Percentiles rank a stretch among this genome's conserved stretches.
Evolutionary conservation across 1,284 basidiomycete species (phyloP).

Genomic region (Lentinula novae-zelandiae): DNA sequence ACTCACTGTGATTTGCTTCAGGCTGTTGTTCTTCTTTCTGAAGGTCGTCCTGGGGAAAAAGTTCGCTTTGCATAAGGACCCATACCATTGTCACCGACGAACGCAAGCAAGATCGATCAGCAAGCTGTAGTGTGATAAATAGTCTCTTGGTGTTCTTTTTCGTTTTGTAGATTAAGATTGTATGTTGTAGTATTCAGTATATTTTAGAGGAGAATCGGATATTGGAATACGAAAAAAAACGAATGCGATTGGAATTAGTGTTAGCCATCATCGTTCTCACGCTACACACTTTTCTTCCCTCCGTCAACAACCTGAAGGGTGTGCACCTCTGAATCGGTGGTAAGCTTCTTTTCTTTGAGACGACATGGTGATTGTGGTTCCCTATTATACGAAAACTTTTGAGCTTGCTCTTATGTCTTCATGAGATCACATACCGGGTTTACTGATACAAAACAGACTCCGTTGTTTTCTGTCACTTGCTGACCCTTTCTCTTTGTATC

Average conservation of each 20-base stretch:
- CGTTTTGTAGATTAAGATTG: too few species aligned
- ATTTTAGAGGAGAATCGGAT: too few species aligned
- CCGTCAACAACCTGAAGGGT: background rate
- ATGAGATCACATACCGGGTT: constrained; percentile 42
- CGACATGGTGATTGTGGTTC: constrained; percentile 42
- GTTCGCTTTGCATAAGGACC: constrained; percentile 65
- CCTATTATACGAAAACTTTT: constrained; percentile 49
- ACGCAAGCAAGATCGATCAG: background rate
- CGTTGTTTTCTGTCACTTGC: background rate
- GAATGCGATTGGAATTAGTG: too few species aligned
- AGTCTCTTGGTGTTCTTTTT: too few species aligned
- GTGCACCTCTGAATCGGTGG: background rate
- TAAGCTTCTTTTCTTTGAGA: background rate
- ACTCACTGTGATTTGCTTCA: constrained; percentile 25
- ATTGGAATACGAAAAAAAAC: too few species aligned
- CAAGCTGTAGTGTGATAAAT: background rate
- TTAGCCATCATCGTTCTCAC: background rate
- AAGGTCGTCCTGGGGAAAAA: constrained; percentile 81
- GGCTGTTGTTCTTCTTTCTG: constrained; percentile 84
- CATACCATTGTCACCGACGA: background rate
- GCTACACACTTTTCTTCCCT: background rate
- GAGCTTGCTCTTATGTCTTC: constrained; percentile 7
- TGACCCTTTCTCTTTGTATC: background rate
- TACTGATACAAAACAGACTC: constrained; percentile 26
- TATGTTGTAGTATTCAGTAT: too few species aligned